Conservation (phyloP, 129 eudicot species). For the Gnaphalium uliginosum region DNA sequence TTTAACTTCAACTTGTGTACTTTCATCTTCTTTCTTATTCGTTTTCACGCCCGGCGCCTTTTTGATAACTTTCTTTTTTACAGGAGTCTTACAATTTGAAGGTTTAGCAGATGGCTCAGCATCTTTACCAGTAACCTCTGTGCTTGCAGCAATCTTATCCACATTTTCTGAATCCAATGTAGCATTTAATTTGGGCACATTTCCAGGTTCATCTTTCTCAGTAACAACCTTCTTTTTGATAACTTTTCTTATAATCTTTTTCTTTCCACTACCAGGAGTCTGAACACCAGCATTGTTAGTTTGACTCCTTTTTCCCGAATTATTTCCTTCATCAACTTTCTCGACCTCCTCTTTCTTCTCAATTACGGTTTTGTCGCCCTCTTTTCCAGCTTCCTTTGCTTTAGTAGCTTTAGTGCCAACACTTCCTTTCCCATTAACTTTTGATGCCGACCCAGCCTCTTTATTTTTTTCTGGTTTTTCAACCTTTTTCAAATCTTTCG, state of each 20-base stretch:
- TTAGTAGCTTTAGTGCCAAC: conserved; percentile 26
- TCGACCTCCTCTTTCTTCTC: conserved; percentile 41
- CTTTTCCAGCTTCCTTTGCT: conserved; percentile 42
- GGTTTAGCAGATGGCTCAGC: conserved; percentile 43
- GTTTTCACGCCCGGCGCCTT: conserved; percentile 36
- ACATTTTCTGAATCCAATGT: conserved; percentile 38
- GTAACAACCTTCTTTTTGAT: conserved; percentile 61
- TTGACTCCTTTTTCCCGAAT: conserved; percentile 38
- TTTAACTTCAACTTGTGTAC: conserved; percentile 19
- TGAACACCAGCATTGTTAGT: conserved; percentile 40
- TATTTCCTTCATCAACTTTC: conserved; percentile 37
- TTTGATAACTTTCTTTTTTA: conserved; percentile 52
- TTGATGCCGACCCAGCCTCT: conserved; percentile 38
- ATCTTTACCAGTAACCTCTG: conserved; percentile 41
- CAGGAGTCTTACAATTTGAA: conserved; percentile 44
- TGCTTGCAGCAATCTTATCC: conserved; percentile 27
- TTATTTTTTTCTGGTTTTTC: conserved; percentile 52
- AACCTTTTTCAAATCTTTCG: conserved; percentile 46
- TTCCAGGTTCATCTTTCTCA: conserved; percentile 46
- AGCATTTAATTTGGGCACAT: conserved; percentile 33
- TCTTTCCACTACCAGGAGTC: conserved; percentile 58
- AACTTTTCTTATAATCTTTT: conserved; percentile 64
- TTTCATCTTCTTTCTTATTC: conserved; percentile 43
- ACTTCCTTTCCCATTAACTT: conserved; percentile 41
- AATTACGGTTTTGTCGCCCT: conserved; percentile 5